phyloP scores from a whole-genome alignment of 441 rosid species.

The Erysimum cheiri region DNA sequence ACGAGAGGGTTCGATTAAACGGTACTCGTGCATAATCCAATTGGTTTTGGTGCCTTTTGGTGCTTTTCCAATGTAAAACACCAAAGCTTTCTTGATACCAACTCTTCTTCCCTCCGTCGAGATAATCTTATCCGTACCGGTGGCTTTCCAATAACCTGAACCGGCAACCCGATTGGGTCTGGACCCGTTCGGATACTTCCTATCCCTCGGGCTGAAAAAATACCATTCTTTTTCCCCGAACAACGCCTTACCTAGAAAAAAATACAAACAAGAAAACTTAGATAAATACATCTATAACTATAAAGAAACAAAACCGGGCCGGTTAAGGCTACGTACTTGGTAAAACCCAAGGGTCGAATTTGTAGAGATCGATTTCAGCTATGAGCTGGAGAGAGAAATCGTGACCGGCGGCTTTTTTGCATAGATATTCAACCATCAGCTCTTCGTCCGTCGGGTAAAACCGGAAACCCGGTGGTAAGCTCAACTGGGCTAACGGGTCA shows the following conservation, averaged over 20 bases:
- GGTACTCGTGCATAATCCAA: constrained; percentile 99
- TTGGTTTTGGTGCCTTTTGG: constrained; percentile 96
- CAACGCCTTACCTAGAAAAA: constrained; percentile 69
- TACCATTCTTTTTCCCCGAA: constrained; percentile 99
- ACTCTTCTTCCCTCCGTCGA: constrained; percentile 74
- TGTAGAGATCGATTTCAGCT: constrained; percentile 89
- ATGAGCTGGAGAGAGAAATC: constrained; percentile 72
- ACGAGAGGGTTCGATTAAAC: constrained; percentile 63
- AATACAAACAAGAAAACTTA: not conserved
- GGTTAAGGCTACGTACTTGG: constrained; percentile 63
- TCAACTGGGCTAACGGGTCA: constrained; percentile 75
- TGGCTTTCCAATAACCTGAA: constrained; percentile 97
- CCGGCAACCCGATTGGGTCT: constrained; percentile 96
- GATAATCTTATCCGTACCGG: constrained; percentile 90
- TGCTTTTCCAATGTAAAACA: constrained; percentile 88
- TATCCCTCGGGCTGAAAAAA: constrained; percentile 88
- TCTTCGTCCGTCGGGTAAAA: constrained; percentile 98
- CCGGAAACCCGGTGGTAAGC: constrained; percentile 97
- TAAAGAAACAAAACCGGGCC: not conserved
- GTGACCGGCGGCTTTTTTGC: constrained; percentile 85
- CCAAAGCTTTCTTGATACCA: constrained; percentile 94
- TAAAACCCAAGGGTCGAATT: constrained; percentile 87
- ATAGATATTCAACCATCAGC: constrained; percentile 84
- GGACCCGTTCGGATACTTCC: constrained; percentile 96
- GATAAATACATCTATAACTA: not conserved